Base-by-base conservation (phyloP, 768 basidiomycete genomes). In the Mycena filopes region DNA sequence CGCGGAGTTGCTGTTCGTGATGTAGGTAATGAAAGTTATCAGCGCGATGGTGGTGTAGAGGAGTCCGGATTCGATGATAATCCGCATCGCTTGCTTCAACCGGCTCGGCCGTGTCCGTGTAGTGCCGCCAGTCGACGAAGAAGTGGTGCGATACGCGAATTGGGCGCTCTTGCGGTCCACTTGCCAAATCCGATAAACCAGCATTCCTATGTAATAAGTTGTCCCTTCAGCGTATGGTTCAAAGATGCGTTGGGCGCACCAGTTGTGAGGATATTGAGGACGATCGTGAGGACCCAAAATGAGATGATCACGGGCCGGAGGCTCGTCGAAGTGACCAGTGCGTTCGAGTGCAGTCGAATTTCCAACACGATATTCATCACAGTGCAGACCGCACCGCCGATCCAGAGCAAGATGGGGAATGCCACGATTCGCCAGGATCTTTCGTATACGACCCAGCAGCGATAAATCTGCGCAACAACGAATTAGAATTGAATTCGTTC, bases 381-480 rank as follows among this genome's bases (percentile, higher is more conserved):
- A 18, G 36, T 60, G 45, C 46, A 45, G 38, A 54, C 61, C 15
- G 43, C n/a, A 26, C 38, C 40, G 4, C 29, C 57, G 16, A 50
- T 4, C 12, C n/a, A 38, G 41, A 66, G 42, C 12, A 67, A 5
- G 20, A 61, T 15, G 10, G 61, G 41, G 11, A 66, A 15, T 10
- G 29, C 23, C n/a, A 64, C 23, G 1, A 25, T 48, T 40, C 8
- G 26, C 65, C 65, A 66, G 1, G 59, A 66, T 4, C 23, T 25
- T 2, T 21, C 31, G 59, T 66, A 61, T n/a, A 56, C 65, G 2
- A 61, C 16, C 53, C 51, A 66, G 38, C 59, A 66, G 12, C 65
- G 51, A 21, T 61, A 66, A 16, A 66, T 48, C 46, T 47, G 21
- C 2, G 3, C n/a, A 28, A 12, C 23, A 2, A 47, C 2, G 11